These are phyloP conservation scores for Xylaria sp. DNA, from an alignment of 2,329 filamentous ascomycete species.

Conservation along the genomic window DNA sequence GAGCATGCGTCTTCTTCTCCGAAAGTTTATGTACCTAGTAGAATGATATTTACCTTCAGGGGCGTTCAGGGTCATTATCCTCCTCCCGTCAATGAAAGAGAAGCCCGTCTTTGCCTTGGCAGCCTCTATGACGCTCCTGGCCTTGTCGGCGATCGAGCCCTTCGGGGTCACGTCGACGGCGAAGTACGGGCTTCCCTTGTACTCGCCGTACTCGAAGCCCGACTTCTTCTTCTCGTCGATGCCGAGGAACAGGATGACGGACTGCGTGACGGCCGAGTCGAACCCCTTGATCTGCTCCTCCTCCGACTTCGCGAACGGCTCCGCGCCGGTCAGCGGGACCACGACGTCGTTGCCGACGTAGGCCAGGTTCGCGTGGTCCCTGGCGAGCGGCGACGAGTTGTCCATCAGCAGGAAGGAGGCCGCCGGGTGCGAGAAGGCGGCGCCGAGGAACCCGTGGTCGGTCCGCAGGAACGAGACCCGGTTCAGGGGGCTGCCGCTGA, in stretches of 20 bases:
- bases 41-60: slow-evolving; percentile 47
- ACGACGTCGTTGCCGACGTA: slow-evolving; percentile 73
- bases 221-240: slow-evolving; percentile 64
- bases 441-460: slow-evolving; percentile 70
- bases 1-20: not conserved
- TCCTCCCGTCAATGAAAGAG: slow-evolving; percentile 64
- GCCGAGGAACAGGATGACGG: slow-evolving; percentile 83
- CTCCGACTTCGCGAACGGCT: slow-evolving; percentile 73
- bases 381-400: slow-evolving; percentile 73
- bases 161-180: slow-evolving; percentile 84
- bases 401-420: slow-evolving; percentile 79
- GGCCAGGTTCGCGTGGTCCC: slow-evolving; percentile 62
- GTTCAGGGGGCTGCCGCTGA: slow-evolving; percentile 77
- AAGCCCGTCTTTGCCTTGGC: slow-evolving; percentile 62
- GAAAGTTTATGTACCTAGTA: not conserved
- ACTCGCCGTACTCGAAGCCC: slow-evolving; percentile 66
- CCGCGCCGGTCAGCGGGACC: slow-evolving; percentile 66
- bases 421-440: slow-evolving; percentile 66
- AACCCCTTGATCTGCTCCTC: slow-evolving; percentile 72
- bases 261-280: slow-evolving; percentile 68
- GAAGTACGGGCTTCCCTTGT: slow-evolving; percentile 82
- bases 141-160: slow-evolving; percentile 63
- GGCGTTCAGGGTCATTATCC: slow-evolving; percentile 48
- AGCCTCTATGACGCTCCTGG: slow-evolving; percentile 60
- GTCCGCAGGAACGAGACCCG: slow-evolving; percentile 76